phyloP scores from a whole-genome alignment of 441 rosid species.

The Gossypium lobatum region DNA sequence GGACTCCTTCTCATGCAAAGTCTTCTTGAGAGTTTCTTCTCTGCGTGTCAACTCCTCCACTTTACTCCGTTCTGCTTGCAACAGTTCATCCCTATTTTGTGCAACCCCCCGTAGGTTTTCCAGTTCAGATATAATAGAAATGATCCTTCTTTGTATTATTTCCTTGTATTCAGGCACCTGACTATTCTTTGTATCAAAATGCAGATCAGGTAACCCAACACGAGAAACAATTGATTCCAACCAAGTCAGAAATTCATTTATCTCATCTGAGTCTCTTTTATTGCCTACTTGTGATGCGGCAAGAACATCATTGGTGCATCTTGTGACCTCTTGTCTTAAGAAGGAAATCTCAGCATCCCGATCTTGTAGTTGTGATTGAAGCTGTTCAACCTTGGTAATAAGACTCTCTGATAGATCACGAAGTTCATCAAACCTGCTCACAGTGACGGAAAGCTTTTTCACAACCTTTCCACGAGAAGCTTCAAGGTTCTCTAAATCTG shows the following conservation, averaged over 20 bases:
- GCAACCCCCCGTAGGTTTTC: slow-evolving; percentile 49
- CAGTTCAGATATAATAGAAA: slow-evolving; percentile 52
- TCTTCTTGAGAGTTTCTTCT: slow-evolving; percentile 61
- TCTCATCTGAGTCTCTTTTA: slow-evolving; percentile 55
- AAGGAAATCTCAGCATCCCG: slow-evolving; percentile 91
- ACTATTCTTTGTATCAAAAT: slow-evolving; percentile 35
- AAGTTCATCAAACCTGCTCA: slow-evolving; percentile 94
- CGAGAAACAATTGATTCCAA: slow-evolving; percentile 47
- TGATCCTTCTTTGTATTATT: slow-evolving; percentile 51
- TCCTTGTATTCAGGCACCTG: slow-evolving; percentile 54
- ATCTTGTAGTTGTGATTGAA: slow-evolving; percentile 84
- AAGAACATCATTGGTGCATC: slow-evolving; percentile 89
- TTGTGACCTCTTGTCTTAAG: slow-evolving; percentile 97
- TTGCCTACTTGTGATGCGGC: slow-evolving; percentile 59
- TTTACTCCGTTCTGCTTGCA: slow-evolving; percentile 73
- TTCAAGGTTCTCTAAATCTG: slow-evolving; percentile 70
- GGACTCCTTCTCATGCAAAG: slow-evolving; percentile 64
- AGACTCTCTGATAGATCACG: slow-evolving; percentile 86
- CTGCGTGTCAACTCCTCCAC: slow-evolving; percentile 62
- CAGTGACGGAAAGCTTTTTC: slow-evolving; percentile 81
- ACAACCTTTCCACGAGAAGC: slow-evolving; percentile 75
- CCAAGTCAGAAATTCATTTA: slow-evolving; percentile 58
- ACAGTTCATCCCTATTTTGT: slow-evolving; percentile 55
- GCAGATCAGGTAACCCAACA: slow-evolving; percentile 36
- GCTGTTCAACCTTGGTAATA: slow-evolving; percentile 83